Evolutionary conservation across 208 protist genomes (phyloP).

Genomic region (Leishmania major): DNA sequence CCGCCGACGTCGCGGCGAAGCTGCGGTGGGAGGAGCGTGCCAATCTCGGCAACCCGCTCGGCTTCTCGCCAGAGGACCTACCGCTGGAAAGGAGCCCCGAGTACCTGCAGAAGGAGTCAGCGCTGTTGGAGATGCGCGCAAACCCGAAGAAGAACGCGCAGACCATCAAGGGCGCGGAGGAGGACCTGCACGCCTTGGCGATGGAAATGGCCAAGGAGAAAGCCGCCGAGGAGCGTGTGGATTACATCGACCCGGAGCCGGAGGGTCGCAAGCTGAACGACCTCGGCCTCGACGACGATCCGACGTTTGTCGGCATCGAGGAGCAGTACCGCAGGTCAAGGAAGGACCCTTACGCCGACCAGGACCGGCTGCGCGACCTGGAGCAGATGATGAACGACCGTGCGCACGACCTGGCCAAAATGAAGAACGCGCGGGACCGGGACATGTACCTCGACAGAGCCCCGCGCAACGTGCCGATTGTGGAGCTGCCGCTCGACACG

Average conservation of each 20-base stretch:
- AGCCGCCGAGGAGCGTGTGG: conserved; percentile 54
- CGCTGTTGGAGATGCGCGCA: conserved; percentile 44
- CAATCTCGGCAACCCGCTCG: conserved; percentile 57
- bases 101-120: conserved; percentile 60
- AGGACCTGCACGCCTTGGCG: conserved; percentile 49
- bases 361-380: conserved; percentile 52
- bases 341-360: conserved; percentile 63
- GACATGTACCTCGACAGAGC: conserved; percentile 45
- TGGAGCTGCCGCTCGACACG: conserved; percentile 76
- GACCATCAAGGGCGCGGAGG: conserved; percentile 39
- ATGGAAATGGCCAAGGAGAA: conserved; percentile 61
- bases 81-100: conserved; percentile 52
- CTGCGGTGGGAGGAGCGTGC: conserved; percentile 63
- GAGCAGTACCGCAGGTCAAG: conserved; percentile 62
- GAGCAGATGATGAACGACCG: conserved; percentile 78
- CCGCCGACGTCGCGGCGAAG: conserved; percentile 60
- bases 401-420: conserved; percentile 63
- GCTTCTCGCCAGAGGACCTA: conserved; percentile 68
- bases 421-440: conserved; percentile 66
- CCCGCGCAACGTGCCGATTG: conserved; percentile 51
- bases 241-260: conserved; percentile 70
- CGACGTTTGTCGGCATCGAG: conserved; percentile 67
- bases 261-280: conserved; percentile 56
- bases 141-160: conserved; percentile 51
- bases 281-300: conserved; percentile 62